Evolutionary conservation across 2,329 filamentous ascomycete species (phyloP).

Genomic region (Botrytis pseudocinerea): DNA sequence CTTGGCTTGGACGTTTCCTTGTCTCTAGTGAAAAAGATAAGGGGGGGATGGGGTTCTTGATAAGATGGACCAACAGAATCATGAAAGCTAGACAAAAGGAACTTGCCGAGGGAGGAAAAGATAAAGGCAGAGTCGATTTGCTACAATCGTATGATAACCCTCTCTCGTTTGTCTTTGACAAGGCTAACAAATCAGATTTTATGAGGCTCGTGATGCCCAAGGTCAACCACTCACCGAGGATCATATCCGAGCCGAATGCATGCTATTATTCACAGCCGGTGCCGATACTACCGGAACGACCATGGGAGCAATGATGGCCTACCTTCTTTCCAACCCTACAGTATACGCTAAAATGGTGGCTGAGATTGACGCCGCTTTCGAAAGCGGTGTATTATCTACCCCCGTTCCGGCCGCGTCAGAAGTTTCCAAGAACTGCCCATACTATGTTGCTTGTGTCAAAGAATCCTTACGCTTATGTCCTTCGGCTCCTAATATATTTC

Average conservation of each 20-base stretch:
- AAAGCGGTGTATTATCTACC: conserved; percentile 2
- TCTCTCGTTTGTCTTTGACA: not conserved
- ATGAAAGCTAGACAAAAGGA: conserved; percentile 51
- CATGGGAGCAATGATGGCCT: conserved; percentile 19
- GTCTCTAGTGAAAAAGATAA: conserved; percentile 55
- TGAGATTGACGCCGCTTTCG: conserved; percentile 13
- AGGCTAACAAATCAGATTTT: conserved; percentile 9
- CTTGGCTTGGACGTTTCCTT: conserved; percentile 53
- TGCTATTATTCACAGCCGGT: conserved; percentile 18
- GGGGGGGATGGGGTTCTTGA: conserved; percentile 55
- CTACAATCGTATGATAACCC: conserved; percentile 48
- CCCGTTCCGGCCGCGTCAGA: conserved; percentile 1
- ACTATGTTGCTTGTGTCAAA: conserved; percentile 24
- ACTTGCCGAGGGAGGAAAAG: conserved; percentile 49
- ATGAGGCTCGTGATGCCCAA: conserved; percentile 11
- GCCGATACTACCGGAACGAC: conserved; percentile 19
- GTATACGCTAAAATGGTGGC: conserved; percentile 14
- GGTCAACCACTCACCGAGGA: conserved; percentile 11
- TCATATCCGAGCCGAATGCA: conserved; percentile 17
- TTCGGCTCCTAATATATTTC: conserved; percentile 20
- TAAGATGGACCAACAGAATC: conserved; percentile 58
- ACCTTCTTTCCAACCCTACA: conserved; percentile 10
- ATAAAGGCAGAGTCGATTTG: conserved; percentile 50
- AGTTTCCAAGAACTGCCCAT: conserved; percentile 14
- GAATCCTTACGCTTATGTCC: conserved; percentile 15